phyloP scores from a whole-genome alignment of 441 rosid genomes.

The Pelargonium myrrhifolium region DNA sequence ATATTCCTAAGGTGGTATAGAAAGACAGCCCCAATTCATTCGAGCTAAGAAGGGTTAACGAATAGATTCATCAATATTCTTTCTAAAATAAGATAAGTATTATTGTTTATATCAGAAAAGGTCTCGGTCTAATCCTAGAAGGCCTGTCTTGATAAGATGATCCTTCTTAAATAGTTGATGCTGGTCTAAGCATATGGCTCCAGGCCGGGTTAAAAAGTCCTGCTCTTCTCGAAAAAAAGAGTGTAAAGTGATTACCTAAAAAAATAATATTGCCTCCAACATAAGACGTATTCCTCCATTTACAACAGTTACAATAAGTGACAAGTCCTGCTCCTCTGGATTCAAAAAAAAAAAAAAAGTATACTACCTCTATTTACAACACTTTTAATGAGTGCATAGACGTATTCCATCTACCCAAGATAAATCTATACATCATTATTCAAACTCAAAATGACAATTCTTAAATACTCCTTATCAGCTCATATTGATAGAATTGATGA shows the following conservation, averaged over 20 bases:
- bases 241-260: neutral
- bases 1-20: neutral
- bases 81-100: neutral
- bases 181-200: neutral
- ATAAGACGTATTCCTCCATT: no score
- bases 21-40: no score
- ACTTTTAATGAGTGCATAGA: neutral
- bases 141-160: neutral
- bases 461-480: neutral
- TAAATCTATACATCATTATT: neutral
- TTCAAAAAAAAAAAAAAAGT: no score
- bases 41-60: neutral
- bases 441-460: neutral
- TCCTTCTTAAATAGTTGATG: neutral
- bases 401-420: neutral
- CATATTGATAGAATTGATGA: neutral
- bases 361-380: neutral
- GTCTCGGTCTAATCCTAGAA: neutral
- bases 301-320: no score
- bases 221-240: neutral
- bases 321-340: no score
- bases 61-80: neutral
- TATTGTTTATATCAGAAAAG: neutral
- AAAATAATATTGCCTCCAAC: no score
- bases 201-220: neutral